Conservation (phyloP, 345 rosid genomes). For the Gossypium mustelinum region DNA sequence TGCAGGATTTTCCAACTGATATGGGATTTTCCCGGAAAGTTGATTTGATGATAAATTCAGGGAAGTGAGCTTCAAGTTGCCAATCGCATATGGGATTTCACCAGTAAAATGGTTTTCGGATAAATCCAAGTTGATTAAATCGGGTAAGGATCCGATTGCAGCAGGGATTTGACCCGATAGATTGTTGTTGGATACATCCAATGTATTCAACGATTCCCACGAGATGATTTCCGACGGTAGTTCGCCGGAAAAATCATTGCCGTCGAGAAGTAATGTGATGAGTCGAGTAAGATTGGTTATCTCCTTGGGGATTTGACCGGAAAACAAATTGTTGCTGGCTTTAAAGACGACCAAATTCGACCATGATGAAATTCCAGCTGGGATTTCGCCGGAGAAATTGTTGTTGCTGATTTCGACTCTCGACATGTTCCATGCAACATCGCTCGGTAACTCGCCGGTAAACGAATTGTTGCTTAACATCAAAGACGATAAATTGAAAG, state of each 20-base stretch:
- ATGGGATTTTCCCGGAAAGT: conserved; percentile 61
- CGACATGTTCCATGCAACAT: conserved; percentile 57
- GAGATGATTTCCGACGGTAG: conserved; percentile 59
- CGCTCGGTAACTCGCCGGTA: conserved; percentile 62
- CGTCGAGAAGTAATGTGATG: conserved; percentile 42
- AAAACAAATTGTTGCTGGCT: conserved; percentile 66
- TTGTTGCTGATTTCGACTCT: conserved; percentile 70
- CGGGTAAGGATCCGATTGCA: conserved; percentile 55
- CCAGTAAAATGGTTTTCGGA: conserved; percentile 71
- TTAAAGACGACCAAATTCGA: conserved; percentile 42
- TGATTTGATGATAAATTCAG: conserved; percentile 70
- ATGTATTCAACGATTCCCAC: conserved; percentile 51
- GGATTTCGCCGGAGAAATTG: conserved; percentile 67
- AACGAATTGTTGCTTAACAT: conserved; percentile 57
- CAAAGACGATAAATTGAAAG: conserved; percentile 41
- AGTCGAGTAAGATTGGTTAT: conserved; percentile 52
- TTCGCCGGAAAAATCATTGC: conserved; percentile 58
- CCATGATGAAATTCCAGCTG: conserved; percentile 47
- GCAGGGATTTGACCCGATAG: conserved; percentile 69
- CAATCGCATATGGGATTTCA: conserved; percentile 53
- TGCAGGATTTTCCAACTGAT: conserved; percentile 49
- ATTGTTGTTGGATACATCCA: conserved; percentile 59
- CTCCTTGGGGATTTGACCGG: conserved; percentile 57
- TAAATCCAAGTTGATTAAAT: conserved; percentile 47
- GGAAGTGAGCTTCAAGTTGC: conserved; percentile 34